phyloP scores from a whole-genome alignment of 164 flowering plant species.

The Nelumbo lutea region DNA sequence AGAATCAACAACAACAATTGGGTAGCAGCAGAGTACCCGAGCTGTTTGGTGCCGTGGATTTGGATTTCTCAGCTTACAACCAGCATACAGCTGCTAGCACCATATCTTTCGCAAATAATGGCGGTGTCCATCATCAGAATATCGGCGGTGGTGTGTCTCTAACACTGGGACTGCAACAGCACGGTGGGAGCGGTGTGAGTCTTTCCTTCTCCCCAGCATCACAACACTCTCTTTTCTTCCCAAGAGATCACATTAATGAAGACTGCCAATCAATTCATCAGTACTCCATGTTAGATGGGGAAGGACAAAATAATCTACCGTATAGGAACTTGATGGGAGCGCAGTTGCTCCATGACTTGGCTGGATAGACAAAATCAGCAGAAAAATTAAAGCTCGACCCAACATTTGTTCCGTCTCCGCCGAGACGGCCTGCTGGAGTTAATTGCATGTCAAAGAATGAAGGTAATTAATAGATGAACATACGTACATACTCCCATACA shows the following conservation, averaged over 20 bases:
- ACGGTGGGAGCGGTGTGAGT: conserved; percentile 51
- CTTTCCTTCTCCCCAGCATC: conserved; percentile 54
- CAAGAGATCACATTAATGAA: conserved; percentile 48
- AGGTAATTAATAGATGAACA: no score
- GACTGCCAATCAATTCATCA: conserved; percentile 52
- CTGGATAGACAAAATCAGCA: conserved; percentile 27
- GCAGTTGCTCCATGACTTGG: conserved; percentile 78
- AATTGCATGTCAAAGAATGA: no score
- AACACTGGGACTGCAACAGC: conserved; percentile 85
- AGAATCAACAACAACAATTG: conserved; percentile 16
- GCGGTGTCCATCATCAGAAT: conserved; percentile 17
- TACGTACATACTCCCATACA: no score
- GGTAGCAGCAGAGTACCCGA: conserved; percentile 29
- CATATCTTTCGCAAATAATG: conserved; percentile 20
- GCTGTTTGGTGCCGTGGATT: conserved; percentile 38
- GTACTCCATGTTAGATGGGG: conserved; percentile 66
- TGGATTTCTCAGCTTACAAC: conserved; percentile 65
- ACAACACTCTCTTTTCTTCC: conserved; percentile 49
- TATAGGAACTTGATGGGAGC: conserved; percentile 84
- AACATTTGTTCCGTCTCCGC: no score
- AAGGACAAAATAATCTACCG: conserved; percentile 52
- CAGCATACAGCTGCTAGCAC: conserved; percentile 20
- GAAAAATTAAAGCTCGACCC: no score
- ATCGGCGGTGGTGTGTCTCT: conserved; percentile 59
- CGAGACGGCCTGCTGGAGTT: no score